phyloP scores from a whole-genome alignment of 768 basidiomycete species.

The Harrya chromipes region DNA sequence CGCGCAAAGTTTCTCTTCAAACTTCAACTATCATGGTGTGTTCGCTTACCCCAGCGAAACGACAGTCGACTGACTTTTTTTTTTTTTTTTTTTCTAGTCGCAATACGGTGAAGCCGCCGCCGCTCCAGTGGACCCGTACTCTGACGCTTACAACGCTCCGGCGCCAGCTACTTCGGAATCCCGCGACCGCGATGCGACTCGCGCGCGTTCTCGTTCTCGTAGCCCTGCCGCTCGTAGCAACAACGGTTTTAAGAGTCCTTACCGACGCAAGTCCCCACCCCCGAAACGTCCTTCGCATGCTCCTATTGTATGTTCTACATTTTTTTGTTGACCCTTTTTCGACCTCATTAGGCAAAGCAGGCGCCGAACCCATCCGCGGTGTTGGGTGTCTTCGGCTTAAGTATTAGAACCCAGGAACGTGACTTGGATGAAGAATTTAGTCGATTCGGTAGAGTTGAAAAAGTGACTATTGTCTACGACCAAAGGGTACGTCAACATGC shows the following conservation, averaged over 20 bases:
- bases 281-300: slow-evolving; percentile 67
- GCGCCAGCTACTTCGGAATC: slow-evolving; percentile 44
- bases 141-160: slow-evolving; percentile 75
- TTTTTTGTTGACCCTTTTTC: slow-evolving; percentile 10
- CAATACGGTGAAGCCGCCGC: slow-evolving; percentile 67
- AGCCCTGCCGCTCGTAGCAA: slow-evolving; percentile 53
- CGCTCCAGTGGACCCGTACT: slow-evolving; percentile 72
- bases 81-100: slow-evolving; percentile 19
- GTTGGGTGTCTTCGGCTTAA: slow-evolving; percentile 97
- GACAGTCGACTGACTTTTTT: background rate
- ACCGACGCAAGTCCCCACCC: slow-evolving; percentile 55
- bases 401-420: slow-evolving; percentile 89
- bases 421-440: slow-evolving; percentile 94
- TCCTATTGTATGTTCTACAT: slow-evolving; percentile 57
- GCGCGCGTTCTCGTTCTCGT: slow-evolving; percentile 74
- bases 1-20: slow-evolving; percentile 41
- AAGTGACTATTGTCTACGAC: slow-evolving; percentile 96
- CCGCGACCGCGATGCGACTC: slow-evolving; percentile 53
- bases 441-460: slow-evolving; percentile 86
- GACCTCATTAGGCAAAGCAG: slow-evolving; percentile 51
- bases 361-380: slow-evolving; percentile 86
- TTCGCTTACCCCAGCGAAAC: background rate
- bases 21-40: slow-evolving; percentile 70
- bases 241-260: slow-evolving; percentile 58
- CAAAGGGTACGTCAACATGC: slow-evolving; percentile 64